These are phyloP conservation scores for Tricholoma matsutake DNA, from an alignment of 768 basidiomycete genomes.

Conservation along the genomic window DNA sequence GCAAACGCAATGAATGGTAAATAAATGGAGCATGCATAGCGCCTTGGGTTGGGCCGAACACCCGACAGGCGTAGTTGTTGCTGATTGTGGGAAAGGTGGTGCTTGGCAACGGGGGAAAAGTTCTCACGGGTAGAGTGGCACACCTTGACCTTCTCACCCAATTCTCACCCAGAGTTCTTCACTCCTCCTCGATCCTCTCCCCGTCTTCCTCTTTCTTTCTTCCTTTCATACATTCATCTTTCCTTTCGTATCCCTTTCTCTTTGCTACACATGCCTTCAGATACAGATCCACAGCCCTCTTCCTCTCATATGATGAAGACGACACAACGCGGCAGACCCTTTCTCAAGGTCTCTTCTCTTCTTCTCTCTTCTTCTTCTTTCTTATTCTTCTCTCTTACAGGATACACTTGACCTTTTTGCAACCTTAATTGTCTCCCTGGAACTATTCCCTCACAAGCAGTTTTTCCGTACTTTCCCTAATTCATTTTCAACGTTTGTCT, in stretches of 20 bases:
- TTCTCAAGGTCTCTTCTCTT: slow-evolving; percentile 68
- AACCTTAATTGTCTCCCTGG: slow-evolving; percentile 91
- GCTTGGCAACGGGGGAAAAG: background rate
- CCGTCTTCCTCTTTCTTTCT: slow-evolving; percentile 23
- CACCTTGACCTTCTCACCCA: slow-evolving; percentile 14
- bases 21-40: too few species aligned
- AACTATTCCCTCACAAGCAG: slow-evolving; percentile 86
- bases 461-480: slow-evolving; percentile 95
- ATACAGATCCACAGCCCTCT: slow-evolving; percentile 50
- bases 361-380: slow-evolving; percentile 2
- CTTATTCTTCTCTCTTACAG: slow-evolving; percentile 37
- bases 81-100: background rate
- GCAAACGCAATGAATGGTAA: too few species aligned
- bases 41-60: too few species aligned
- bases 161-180: slow-evolving; percentile 29
- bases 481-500: slow-evolving; percentile 89
- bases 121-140: background rate
- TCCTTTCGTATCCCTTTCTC: slow-evolving; percentile 44
- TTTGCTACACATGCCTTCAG: slow-evolving; percentile 35
- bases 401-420: slow-evolving; percentile 98
- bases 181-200: slow-evolving; percentile 19
- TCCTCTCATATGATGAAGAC: slow-evolving; percentile 99
- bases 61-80: too few species aligned
- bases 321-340: slow-evolving; percentile 92
- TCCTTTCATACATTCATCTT: slow-evolving; percentile 32